Conservation (phyloP, 768 basidiomycete genomes). For the Dentipellis fragilis region DNA sequence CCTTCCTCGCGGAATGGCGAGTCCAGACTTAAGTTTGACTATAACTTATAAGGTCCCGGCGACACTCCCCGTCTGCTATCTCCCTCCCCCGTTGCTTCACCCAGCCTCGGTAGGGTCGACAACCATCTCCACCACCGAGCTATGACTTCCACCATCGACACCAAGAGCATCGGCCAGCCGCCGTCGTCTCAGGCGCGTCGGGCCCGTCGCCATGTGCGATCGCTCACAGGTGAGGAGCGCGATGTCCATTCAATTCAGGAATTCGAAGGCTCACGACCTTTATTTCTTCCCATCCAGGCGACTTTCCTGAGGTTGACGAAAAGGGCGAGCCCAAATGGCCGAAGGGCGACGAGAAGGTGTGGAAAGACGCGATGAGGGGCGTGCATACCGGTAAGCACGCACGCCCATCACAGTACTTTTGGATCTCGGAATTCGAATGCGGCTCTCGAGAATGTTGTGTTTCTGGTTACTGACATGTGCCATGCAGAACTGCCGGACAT, state of each 20-base stretch:
- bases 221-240: constrained; percentile 39
- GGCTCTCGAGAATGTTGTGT: background rate
- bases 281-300: constrained; percentile 39
- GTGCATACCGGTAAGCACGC: constrained; percentile 41
- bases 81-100: background rate
- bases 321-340: constrained; percentile 82
- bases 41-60: background rate
- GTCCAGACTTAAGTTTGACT: too few relatives aligned
- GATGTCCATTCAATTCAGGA: background rate
- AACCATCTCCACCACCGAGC: background rate
- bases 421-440: background rate
- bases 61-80: background rate
- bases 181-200: background rate
- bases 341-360: constrained; percentile 62
- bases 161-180: constrained; percentile 4
- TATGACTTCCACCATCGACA: constrained; percentile 9
- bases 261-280: background rate
- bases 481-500: constrained; percentile 46
- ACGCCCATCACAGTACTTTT: background rate
- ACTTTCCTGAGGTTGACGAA: constrained; percentile 68
- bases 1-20: background rate
- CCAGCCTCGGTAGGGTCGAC: background rate
- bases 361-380: constrained; percentile 54
- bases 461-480: background rate
- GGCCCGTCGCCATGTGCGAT: constrained; percentile 13